These are phyloP conservation scores for Candida xyloterini DNA, from an alignment of 805 yeast species.

Conservation along the genomic window DNA sequence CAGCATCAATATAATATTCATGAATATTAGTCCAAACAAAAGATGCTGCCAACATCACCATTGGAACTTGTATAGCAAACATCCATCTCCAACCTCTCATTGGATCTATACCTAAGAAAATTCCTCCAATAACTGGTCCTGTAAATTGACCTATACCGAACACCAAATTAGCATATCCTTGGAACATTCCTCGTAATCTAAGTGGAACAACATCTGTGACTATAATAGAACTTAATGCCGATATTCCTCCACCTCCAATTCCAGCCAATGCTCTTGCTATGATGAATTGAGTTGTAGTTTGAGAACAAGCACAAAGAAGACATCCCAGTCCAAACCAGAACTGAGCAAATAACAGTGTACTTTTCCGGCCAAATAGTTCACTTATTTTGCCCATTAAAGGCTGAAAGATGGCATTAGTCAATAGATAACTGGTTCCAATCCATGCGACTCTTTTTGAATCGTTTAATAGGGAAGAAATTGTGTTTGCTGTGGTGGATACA, in stretches of 20 bases:
- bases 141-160: slow-evolving; percentile 39
- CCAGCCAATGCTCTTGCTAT: slow-evolving; percentile 56
- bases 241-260: slow-evolving; percentile 56
- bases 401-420: slow-evolving; percentile 71
- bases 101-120: slow-evolving; percentile 32
- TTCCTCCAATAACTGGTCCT: slow-evolving; percentile 45
- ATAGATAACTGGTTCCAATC: slow-evolving; percentile 70
- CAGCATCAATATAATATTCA: slow-evolving; percentile 29
- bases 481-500: slow-evolving; percentile 55
- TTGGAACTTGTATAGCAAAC: slow-evolving; percentile 42
- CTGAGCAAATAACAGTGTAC: slow-evolving; percentile 42
- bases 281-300: slow-evolving; percentile 42
- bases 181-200: slow-evolving; percentile 50
- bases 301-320: slow-evolving; percentile 40
- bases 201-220: slow-evolving; percentile 55
- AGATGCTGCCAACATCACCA: slow-evolving; percentile 29
- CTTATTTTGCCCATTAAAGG: slow-evolving; percentile 70
- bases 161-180: slow-evolving; percentile 46
- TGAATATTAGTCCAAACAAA: slow-evolving; percentile 32
- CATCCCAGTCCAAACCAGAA: slow-evolving; percentile 44
- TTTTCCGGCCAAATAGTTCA: slow-evolving; percentile 59
- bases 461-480: slow-evolving; percentile 57
- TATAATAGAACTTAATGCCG: slow-evolving; percentile 48
- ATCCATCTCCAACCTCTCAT: slow-evolving; percentile 44
- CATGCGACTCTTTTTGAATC: slow-evolving; percentile 53